phyloP scores from a whole-genome alignment of 441 rosid species.

The Jatropha podagrica region DNA sequence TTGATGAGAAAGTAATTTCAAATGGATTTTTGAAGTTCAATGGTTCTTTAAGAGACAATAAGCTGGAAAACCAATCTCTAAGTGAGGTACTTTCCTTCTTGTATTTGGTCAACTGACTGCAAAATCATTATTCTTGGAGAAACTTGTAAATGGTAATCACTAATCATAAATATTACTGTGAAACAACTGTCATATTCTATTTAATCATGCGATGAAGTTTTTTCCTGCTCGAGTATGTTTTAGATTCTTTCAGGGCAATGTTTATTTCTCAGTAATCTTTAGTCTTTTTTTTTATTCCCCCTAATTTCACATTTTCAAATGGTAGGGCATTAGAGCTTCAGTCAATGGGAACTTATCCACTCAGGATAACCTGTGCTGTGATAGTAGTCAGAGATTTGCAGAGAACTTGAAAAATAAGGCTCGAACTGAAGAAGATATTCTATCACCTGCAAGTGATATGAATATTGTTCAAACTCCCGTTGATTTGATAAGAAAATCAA shows the following conservation, averaged over 20 bases:
- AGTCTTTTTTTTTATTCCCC: background rate
- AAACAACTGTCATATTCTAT: background rate
- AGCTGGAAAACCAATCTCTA: slow-evolving; percentile 20
- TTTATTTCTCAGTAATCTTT: background rate
- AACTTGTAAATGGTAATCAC: background rate
- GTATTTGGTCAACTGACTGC: background rate
- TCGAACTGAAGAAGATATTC: slow-evolving; percentile 19
- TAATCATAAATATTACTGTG: background rate
- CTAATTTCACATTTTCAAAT: background rate
- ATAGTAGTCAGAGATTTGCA: slow-evolving; percentile 10
- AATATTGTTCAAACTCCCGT: background rate
- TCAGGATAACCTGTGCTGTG: slow-evolving; percentile 10
- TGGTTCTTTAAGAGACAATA: slow-evolving; percentile 10
- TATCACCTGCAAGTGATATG: background rate
- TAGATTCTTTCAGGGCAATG: background rate
- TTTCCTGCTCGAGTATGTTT: background rate
- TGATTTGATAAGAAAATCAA: slow-evolving; percentile 18
- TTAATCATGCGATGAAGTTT: background rate
- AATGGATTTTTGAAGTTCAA: slow-evolving; percentile 13
- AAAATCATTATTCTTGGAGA: background rate
- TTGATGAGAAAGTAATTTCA: slow-evolving; percentile 21
- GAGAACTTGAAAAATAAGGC: slow-evolving; percentile 11
- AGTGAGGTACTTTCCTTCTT: slow-evolving; percentile 22
- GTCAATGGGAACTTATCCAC: slow-evolving; percentile 5
- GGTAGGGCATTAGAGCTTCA: slow-evolving; percentile 23